Evolutionary conservation across 441 rosid genomes (phyloP).

Genomic region (Adansonia gregorii): DNA sequence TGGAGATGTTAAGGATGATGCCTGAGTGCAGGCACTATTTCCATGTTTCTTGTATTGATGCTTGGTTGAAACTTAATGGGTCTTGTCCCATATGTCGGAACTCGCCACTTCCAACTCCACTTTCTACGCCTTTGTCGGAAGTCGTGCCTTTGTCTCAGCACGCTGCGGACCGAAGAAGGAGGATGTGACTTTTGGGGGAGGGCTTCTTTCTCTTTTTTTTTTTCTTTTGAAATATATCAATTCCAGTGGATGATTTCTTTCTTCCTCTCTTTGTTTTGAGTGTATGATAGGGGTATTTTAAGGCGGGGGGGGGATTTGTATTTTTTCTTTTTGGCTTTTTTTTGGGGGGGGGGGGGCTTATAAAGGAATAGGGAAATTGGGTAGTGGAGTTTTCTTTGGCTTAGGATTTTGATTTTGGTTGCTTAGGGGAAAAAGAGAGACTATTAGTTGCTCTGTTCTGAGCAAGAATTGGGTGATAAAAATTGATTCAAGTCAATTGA

Average conservation of each 20-base stretch:
- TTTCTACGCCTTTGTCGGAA: slow-evolving; percentile 89
- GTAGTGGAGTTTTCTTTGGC: background rate
- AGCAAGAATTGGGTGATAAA: background rate
- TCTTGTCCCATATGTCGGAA: slow-evolving; percentile 97
- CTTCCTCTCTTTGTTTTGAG: background rate
- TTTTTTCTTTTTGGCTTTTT: background rate
- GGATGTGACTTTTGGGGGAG: slow-evolving; percentile 43
- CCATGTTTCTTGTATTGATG: slow-evolving; percentile 75
- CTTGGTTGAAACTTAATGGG: slow-evolving; percentile 95
- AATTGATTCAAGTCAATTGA: background rate
- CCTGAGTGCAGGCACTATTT: slow-evolving; percentile 91
- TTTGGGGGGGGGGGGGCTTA: background rate
- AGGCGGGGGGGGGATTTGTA: background rate
- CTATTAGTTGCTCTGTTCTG: background rate
- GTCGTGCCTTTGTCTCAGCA: slow-evolving; percentile 90
- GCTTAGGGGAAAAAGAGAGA: background rate
- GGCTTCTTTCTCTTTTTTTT: background rate
- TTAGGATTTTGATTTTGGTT: background rate
- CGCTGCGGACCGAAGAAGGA: slow-evolving; percentile 77
- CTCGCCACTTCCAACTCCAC: slow-evolving; percentile 93
- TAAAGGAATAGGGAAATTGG: background rate
- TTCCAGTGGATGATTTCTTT: slow-evolving; percentile 5
- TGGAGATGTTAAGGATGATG: slow-evolving; percentile 99
- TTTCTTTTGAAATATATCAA: background rate
- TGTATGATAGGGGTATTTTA: background rate